Evolutionary conservation across 139 green algal species (phyloP), one percentile per base, ranked within the genome.

Genomic region (Ulvella scutata): DNA sequence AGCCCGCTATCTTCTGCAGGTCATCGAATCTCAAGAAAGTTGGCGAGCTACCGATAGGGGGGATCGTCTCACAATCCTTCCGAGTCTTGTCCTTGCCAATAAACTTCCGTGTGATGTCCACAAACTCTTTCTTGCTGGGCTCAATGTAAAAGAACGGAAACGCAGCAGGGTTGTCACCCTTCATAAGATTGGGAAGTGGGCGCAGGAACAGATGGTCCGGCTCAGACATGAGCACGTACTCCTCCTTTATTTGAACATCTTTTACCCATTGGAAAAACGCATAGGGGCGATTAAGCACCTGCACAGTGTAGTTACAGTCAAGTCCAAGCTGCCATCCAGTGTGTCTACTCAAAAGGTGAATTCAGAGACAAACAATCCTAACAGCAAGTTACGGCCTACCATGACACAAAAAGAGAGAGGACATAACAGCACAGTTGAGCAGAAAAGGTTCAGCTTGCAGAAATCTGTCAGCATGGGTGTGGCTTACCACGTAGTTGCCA

Each of bases 91-190:
- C 51, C 51, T 67, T 67, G 51, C 51, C 51, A 26, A 67, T 26
- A 67, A 67, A 88, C 60, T 79, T 88, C 35, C 79, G 31, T 0
- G 80, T 83, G 72, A 90, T 84, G 31, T 40, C 74, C 39, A 85
- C 38, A 78, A 84, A 82, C 33, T 87, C 77, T 28, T 80, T 77
- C 36, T 84, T 86, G 37, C 74, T 83, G 33, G 82, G 86, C 72
- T 96, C 88, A 43, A 99, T 99, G 90, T 99, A 99, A 84, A 97
- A 97, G 82, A 99, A 99, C 28, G 92, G 92, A 76, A 97, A 99
- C 6, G 91, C 88, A 1, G 91, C 92, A 80, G 86, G 79, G 38
- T 72, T 76, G 31, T 86, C 33, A 23, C 84, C 83, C 20, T 44
- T 74, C 90, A 97, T 96, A 36, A 97, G 87, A 81, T 99, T 99